Evolutionary conservation across 1,284 basidiomycete species (phyloP), one percentile per base, ranked within the genome.

Genomic region (Fomitopsis pinicola): DNA sequence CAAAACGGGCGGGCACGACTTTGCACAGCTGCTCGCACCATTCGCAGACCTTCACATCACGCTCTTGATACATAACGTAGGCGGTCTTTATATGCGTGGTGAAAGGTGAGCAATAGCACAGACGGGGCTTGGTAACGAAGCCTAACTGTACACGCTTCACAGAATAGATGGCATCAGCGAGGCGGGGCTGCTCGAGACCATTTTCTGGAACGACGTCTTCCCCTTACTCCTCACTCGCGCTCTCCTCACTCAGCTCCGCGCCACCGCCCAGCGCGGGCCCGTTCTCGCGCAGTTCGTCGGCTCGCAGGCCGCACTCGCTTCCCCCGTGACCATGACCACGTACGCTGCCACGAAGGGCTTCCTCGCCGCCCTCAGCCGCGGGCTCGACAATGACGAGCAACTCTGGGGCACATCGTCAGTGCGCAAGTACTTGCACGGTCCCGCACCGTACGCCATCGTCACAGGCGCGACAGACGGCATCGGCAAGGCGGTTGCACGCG

Each of bases 401-500:
- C n/a, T n/a, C n/a, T n/a, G n/a, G n/a, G n/a, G n/a, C n/a, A n/a
- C 71, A 1, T 64, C 66, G 2, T 58, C 60, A 22, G 59, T 70
- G n/a, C 59, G 64, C 33, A 61, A 65, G 15, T 73, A 66, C 58
- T 64, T 70, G 7, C 69, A 72, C 42, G 71, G 70, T 7, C 26
- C 55, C 0, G 58, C 63, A 15, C 63, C 72, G 0, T 73, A 71
- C 62, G 72, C 70, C 1, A 40, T 74, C 55, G 61, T 73, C 19
- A 74, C 72, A 0, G 72, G 71, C 1, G 71, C 72, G 5, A 66
- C 71, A 17, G 71, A 74, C 55, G 71, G 71, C 14, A 73, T 74
- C 15, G 72, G 72, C 42, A 71, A 69, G 57, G 67, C 64, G 3
- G 45, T 65, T 6, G 71, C 71, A 5, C 57, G 58, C 2, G 70